These are phyloP conservation scores for Schizophyllum amplum DNA, from an alignment of 1,284 basidiomycete genomes.

Conservation along the genomic window DNA sequence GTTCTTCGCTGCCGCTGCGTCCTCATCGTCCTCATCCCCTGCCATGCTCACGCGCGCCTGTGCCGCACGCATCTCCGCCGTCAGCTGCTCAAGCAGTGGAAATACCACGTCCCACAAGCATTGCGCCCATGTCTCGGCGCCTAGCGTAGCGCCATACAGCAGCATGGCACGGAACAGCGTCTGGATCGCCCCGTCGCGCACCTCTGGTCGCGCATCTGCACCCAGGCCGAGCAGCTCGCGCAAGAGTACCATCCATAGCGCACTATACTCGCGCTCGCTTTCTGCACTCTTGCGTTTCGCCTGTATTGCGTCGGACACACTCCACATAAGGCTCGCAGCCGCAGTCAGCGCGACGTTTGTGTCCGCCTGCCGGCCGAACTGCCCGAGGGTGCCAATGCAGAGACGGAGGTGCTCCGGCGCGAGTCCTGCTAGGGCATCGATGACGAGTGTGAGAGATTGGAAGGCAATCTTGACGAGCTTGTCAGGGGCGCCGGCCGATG, in stretches of 20 bases:
- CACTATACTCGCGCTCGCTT: slow-evolving; percentile 64
- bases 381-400: slow-evolving; percentile 85
- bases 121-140: slow-evolving; percentile 76
- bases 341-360: slow-evolving; percentile 95
- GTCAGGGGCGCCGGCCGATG: slow-evolving; percentile 33
- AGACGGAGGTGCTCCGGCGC: slow-evolving; percentile 74
- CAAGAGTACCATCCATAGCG: slow-evolving; percentile 88
- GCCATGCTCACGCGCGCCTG: slow-evolving; percentile 15
- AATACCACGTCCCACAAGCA: slow-evolving; percentile 87
- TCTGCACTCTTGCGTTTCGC: slow-evolving; percentile 62
- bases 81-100: slow-evolving; percentile 76
- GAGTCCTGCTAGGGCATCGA: slow-evolving; percentile 82
- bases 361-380: slow-evolving; percentile 87
- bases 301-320: slow-evolving; percentile 88
- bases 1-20: neutral
- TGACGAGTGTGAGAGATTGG: slow-evolving; percentile 89
- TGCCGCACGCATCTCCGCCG: slow-evolving; percentile 38
- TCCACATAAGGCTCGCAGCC: slow-evolving; percentile 85
- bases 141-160: slow-evolving; percentile 82
- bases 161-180: slow-evolving; percentile 92
- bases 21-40: slow-evolving; percentile 13
- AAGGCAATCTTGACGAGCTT: slow-evolving; percentile 84
- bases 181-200: slow-evolving; percentile 89
- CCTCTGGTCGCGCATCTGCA: slow-evolving; percentile 77
- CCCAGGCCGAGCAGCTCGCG: slow-evolving; percentile 79